phyloP scores from a whole-genome alignment of 1,139 yeast species.

The Tardiomyces depauwii region DNA sequence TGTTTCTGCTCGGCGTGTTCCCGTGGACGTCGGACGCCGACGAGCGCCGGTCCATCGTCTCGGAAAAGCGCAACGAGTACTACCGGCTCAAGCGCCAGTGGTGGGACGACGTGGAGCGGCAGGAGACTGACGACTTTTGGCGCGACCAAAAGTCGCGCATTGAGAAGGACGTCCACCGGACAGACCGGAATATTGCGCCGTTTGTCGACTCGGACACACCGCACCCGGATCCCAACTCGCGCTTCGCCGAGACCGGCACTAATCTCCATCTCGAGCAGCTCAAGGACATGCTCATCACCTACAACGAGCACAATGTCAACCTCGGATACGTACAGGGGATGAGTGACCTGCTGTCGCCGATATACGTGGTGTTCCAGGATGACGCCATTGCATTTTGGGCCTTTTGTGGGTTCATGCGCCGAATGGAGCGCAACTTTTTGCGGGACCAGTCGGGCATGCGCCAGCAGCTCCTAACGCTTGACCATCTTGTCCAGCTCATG shows the following conservation, averaged over 20 bases:
- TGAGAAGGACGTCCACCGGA: conserved; percentile 87
- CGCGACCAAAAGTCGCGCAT: conserved; percentile 79
- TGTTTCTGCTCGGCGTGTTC: conserved; percentile 66
- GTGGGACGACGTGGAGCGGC: conserved; percentile 51
- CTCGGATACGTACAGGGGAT: conserved; percentile 97
- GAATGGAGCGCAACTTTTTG: conserved; percentile 90
- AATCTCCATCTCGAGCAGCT: conserved; percentile 58
- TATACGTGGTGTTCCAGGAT: conserved; percentile 67
- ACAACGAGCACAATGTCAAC: conserved; percentile 70
- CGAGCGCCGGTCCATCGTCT: conserved; percentile 50
- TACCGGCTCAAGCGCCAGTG: conserved; percentile 54
- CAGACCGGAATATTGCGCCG: conserved; percentile 66
- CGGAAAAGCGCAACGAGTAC: conserved; percentile 55
- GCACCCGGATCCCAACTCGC: conserved; percentile 39
- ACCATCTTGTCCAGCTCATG: conserved; percentile 79
- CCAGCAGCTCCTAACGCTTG: conserved; percentile 71
- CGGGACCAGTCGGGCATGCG: conserved; percentile 92
- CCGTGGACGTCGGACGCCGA: conserved; percentile 78
- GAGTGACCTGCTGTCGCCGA: conserved; percentile 86
- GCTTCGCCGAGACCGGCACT: conserved; percentile 42
- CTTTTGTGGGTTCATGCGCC: conserved; percentile 77
- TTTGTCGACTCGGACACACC: conserved; percentile 45
- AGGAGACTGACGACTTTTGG: conserved; percentile 62
- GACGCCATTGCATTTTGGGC: conserved; percentile 84
- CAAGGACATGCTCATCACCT: conserved; percentile 74